Evolutionary conservation across 2,329 filamentous ascomycete genomes (phyloP), one percentile per base, ranked within the genome.

Genomic region (Curvularia spicifera): DNA sequence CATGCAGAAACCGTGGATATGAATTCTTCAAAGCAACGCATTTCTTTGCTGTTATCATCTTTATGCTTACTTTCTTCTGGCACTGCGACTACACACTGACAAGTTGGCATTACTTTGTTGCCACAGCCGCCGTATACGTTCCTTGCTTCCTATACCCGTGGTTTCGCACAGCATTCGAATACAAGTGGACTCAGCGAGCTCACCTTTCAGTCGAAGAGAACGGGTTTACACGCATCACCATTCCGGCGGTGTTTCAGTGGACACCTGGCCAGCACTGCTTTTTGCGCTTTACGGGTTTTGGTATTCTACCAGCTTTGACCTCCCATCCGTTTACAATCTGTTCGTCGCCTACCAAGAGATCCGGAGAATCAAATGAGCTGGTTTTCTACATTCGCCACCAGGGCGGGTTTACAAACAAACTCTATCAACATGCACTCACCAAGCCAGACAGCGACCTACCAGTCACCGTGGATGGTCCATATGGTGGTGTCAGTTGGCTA

Each of bases 11-110:
- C 51, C 78, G 81, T 0, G 82, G 76, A 62, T 87, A 88, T 67
- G 85, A 88, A 61, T 84, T 85, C 66, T 88, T 88, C 81, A 87
- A 87, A 63, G 78, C 78, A 3, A 81, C 82, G 0, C 85, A 88
- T 65, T 80, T 83, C 58, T 56, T 84, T 20, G 79, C 80, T 3
- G 84, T 81, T 0, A 61, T 84, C 3, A 64, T 85, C 1, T 88
- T 87, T 63, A 74, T 87, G 18, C 49, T 87, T 8, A 85, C 86
- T 66, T 83, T 88, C 71, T 87, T 88, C 73, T 78, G 86, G 51
- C 85, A 88, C 71, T 87, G 85, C 68, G 81, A 84, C 68, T 83
- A 81, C 69, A 79, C 47, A 43, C 40, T 56, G 9, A 47, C 44
- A 10, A 28, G 51, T 12, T 82, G 83, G 83, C 82, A 87, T 73